phyloP scores from a whole-genome alignment of 345 rosid species.

The Corchorus olitorius region DNA sequence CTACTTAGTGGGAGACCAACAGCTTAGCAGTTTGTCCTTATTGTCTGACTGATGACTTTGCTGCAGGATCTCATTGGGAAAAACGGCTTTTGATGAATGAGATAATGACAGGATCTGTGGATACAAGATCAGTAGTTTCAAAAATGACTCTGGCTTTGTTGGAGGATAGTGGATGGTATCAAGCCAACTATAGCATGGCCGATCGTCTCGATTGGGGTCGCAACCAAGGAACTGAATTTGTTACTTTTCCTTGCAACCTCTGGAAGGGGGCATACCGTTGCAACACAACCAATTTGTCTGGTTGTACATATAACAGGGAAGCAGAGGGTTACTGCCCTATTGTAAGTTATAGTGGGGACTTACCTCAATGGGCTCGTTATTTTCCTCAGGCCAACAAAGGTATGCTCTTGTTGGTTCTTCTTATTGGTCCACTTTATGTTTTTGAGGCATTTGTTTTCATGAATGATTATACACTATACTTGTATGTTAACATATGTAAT shows the following conservation, averaged over 20 bases:
- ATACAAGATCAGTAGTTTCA: conserved; percentile 95
- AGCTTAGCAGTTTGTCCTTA: conserved; percentile 2
- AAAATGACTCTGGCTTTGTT: conserved; percentile 94
- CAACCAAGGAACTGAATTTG: conserved; percentile 92
- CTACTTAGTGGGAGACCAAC: not conserved
- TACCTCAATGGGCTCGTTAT: conserved; percentile 97
- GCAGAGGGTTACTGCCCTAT: conserved; percentile 99
- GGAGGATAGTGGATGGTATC: conserved; percentile 99
- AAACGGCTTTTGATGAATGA: conserved; percentile 98
- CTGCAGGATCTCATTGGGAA: conserved; percentile 97
- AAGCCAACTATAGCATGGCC: conserved; percentile 97
- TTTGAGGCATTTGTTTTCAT: conserved; percentile 1
- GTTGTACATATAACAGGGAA: conserved; percentile 98
- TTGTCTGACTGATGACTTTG: conserved; percentile 12
- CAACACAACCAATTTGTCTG: conserved; percentile 89
- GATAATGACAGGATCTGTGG: conserved; percentile 99
- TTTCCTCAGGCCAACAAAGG: conserved; percentile 98
- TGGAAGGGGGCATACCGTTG: conserved; percentile 98
- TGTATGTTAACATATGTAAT: too few species aligned
- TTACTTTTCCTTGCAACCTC: conserved; percentile 86
- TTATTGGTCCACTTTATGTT: not conserved
- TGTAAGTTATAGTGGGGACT: conserved; percentile 85
- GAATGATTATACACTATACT: not conserved
- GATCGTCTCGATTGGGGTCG: conserved; percentile 98
- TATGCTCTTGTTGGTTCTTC: conserved; percentile 23